Conservation (phyloP, 2,329 filamentous ascomycete species). For the Arthrobotrys iridis region DNA sequence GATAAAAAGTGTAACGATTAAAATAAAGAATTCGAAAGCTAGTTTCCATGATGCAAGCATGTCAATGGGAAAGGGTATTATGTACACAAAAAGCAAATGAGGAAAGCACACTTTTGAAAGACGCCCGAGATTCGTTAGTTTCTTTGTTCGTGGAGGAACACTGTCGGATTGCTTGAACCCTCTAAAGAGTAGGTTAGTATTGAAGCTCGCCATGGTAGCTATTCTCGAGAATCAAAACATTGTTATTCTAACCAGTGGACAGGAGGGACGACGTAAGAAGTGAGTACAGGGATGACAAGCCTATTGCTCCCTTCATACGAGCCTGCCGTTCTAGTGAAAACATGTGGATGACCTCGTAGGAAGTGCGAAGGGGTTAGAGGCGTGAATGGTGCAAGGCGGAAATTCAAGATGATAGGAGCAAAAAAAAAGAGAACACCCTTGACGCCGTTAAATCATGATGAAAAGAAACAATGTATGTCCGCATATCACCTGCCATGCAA, state of each 20-base stretch:
- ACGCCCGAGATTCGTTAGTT: conserved; percentile 48
- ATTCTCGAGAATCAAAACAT: conserved; percentile 43
- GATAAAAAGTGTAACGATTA: not conserved
- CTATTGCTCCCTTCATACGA: conserved; percentile 32
- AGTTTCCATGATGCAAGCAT: conserved; percentile 31
- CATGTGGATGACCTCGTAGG: conserved; percentile 3
- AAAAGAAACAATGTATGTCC: conserved; percentile 37
- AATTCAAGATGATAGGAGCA: conserved; percentile 29
- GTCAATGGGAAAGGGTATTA: conserved; percentile 37
- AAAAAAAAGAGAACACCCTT: conserved; percentile 36
- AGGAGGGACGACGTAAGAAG: conserved; percentile 21
- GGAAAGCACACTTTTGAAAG: conserved; percentile 37
- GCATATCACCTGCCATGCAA: conserved; percentile 48
- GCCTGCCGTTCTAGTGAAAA: conserved; percentile 13
- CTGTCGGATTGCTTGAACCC: conserved; percentile 9
- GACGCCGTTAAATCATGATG: conserved; percentile 54
- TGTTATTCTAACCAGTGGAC: conserved; percentile 34
- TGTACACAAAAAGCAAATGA: conserved; percentile 37
- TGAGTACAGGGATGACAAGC: conserved; percentile 40
- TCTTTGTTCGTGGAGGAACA: conserved; percentile 25
- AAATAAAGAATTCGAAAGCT: conserved; percentile 2
- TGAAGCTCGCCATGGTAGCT: not conserved
- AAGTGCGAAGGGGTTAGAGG: not conserved
- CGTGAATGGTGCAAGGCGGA: conserved; percentile 14
- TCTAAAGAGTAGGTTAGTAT: conserved; percentile 6